Conservation (phyloP, 2,329 filamentous ascomycete species). For the Aspergillus fumigatiaffinis region DNA sequence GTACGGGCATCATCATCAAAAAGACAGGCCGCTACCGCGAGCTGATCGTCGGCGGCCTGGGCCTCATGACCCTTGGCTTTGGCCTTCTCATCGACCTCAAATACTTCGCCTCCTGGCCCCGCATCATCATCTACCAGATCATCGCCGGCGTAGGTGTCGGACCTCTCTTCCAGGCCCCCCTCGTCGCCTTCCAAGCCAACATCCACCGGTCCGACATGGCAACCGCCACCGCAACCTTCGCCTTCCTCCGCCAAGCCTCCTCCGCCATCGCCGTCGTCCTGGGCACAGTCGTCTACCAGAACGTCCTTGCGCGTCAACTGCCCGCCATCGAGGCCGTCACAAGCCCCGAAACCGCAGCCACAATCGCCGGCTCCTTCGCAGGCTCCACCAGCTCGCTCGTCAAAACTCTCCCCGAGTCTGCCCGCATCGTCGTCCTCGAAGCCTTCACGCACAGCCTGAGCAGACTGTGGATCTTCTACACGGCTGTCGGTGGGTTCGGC, state of each 20-base stretch:
- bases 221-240: constrained; percentile 59
- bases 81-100: constrained; percentile 61
- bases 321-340: constrained; percentile 25
- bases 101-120: constrained; percentile 50
- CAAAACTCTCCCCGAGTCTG: constrained; percentile 25
- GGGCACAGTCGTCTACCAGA: constrained; percentile 49
- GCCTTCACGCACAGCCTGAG: constrained; percentile 43
- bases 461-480: constrained; percentile 52
- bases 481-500: constrained; percentile 32
- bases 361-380: constrained; percentile 30
- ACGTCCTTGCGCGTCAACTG: constrained; percentile 32
- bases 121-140: constrained; percentile 53
- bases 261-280: constrained; percentile 57
- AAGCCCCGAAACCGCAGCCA: constrained; percentile 23
- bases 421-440: constrained; percentile 36
- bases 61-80: constrained; percentile 60
- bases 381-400: constrained; percentile 34
- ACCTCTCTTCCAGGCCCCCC: constrained; percentile 59
- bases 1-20: constrained; percentile 65
- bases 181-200: constrained; percentile 62
- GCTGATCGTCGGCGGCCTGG: constrained; percentile 57
- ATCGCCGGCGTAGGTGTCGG: constrained; percentile 59
- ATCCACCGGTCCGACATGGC: constrained; percentile 59
- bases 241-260: constrained; percentile 57
- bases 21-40: constrained; percentile 66